Percentiles rank a stretch among this genome's conserved stretches.
phyloP scores from a whole-genome alignment of 1,284 basidiomycete species.

The Trametes polyzona region DNA sequence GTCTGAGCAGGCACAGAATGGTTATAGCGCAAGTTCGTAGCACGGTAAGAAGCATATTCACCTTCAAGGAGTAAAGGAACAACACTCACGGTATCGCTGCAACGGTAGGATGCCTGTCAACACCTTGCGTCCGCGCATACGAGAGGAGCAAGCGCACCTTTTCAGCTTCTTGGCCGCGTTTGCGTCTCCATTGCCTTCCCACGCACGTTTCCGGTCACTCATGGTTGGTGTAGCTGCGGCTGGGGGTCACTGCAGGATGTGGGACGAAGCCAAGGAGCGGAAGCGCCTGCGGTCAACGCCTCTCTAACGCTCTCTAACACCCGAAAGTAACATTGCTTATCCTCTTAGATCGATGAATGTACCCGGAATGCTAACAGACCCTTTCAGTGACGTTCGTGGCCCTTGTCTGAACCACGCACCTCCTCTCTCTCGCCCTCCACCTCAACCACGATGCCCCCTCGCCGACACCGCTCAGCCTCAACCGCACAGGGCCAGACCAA shows the following conservation, averaged over 20 bases:
- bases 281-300: no score
- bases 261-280: slow-evolving; percentile 7
- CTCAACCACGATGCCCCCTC: slow-evolving; percentile 30
- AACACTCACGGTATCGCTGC: slow-evolving; percentile 71
- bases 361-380: no score
- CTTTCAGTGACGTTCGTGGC: no score
- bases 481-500: slow-evolving; percentile 22
- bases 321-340: not conserved
- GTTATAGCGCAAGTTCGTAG: slow-evolving; percentile 66
- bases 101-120: slow-evolving; percentile 23
- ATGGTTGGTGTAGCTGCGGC: slow-evolving; percentile 22
- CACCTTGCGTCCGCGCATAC: not conserved
- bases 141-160: slow-evolving; percentile 54
- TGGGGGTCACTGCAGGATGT: not conserved
- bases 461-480: slow-evolving; percentile 34
- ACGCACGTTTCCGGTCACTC: slow-evolving; percentile 43
- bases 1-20: slow-evolving; percentile 59
- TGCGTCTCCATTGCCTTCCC: slow-evolving; percentile 50
- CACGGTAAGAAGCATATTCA: slow-evolving; percentile 63
- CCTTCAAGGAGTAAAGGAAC: slow-evolving; percentile 54
- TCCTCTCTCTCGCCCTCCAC: slow-evolving; percentile 2
- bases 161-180: slow-evolving; percentile 64
- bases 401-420: not conserved
- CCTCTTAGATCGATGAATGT: not conserved
- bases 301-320: no score